Conservation (phyloP, 2,329 filamentous ascomycete species). For the Beauveria scarabaeidicola region DNA sequence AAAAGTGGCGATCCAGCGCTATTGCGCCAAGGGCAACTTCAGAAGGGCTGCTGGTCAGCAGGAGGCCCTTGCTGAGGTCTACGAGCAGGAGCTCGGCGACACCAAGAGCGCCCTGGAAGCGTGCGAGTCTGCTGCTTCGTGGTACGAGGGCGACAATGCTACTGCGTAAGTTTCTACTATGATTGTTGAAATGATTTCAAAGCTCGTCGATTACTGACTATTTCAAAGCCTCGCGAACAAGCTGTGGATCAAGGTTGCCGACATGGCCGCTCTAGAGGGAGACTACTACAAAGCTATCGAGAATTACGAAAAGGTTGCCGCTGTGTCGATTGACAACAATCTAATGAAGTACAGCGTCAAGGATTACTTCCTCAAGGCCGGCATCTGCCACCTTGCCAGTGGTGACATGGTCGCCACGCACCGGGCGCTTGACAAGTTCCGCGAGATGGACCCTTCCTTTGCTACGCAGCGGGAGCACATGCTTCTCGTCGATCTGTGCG, state of each 20-base stretch:
- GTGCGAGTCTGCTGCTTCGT: conserved; percentile 78
- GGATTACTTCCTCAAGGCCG: conserved; percentile 90
- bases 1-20: conserved; percentile 72
- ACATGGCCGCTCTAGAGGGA: conserved; percentile 69
- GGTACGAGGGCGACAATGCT: conserved; percentile 84
- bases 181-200: too few relatives aligned
- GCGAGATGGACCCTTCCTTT: conserved; percentile 72
- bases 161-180: conserved; percentile 53
- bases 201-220: not conserved
- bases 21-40: conserved; percentile 84
- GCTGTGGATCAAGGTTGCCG: conserved; percentile 84
- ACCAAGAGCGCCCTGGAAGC: conserved; percentile 68
- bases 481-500: conserved; percentile 67
- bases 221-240: conserved; percentile 75
- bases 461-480: conserved; percentile 70
- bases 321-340: conserved; percentile 74
- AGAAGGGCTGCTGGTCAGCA: conserved; percentile 83
- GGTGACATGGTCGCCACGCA: conserved; percentile 70
- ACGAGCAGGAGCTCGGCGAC: conserved; percentile 74
- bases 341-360: conserved; percentile 92
- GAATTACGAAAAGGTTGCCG: conserved; percentile 76
- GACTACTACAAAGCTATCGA: conserved; percentile 81
- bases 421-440: conserved; percentile 73
- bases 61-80: conserved; percentile 79
- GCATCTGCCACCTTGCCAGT: conserved; percentile 74